phyloP scores from a whole-genome alignment of 768 basidiomycete genomes.

The Calocybe gangraenosa region DNA sequence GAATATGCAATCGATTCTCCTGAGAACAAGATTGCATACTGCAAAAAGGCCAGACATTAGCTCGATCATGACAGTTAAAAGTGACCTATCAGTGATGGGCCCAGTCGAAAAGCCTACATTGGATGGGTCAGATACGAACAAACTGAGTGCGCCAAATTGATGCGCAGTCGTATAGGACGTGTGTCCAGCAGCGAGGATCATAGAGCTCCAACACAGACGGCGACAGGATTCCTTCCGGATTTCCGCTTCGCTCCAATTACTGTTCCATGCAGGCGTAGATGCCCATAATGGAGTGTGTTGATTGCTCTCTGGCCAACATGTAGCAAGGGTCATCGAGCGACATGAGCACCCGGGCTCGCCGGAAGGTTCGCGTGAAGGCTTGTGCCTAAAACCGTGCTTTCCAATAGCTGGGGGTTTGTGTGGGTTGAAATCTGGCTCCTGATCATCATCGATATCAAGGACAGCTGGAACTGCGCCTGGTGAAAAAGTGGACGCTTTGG shows the following conservation, averaged over 20 bases:
- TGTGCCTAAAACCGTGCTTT: not conserved
- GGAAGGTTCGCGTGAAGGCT: slow-evolving; percentile 6
- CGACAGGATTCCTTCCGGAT: slow-evolving; percentile 69
- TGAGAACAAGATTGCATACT: slow-evolving; percentile 75
- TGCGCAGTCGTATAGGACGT: slow-evolving; percentile 53
- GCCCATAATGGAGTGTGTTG: slow-evolving; percentile 62
- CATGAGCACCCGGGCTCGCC: slow-evolving; percentile 40
- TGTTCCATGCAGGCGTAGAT: slow-evolving; percentile 60
- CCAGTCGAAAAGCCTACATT: slow-evolving; percentile 43
- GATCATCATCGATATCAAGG: slow-evolving; percentile 13
- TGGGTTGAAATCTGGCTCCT: slow-evolving; percentile 16
- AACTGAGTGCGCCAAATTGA: slow-evolving; percentile 33
- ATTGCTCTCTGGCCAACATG: slow-evolving; percentile 43
- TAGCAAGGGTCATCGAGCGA: slow-evolving; percentile 43
- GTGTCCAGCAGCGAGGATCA: slow-evolving; percentile 61
- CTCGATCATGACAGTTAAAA: not conserved
- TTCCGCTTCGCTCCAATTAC: slow-evolving; percentile 55
- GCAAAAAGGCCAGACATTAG: no score
- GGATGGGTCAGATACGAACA: slow-evolving; percentile 59
- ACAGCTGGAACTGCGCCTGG: slow-evolving; percentile 49
- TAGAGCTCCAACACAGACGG: slow-evolving; percentile 68
- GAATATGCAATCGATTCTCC: slow-evolving; percentile 55
- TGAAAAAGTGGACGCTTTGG: slow-evolving; percentile 44
- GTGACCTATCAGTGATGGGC: not conserved
- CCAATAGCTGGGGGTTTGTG: slow-evolving; percentile 7